Conservation (phyloP, 2,329 filamentous ascomycete species). For the Aspergillus bombycis region DNA sequence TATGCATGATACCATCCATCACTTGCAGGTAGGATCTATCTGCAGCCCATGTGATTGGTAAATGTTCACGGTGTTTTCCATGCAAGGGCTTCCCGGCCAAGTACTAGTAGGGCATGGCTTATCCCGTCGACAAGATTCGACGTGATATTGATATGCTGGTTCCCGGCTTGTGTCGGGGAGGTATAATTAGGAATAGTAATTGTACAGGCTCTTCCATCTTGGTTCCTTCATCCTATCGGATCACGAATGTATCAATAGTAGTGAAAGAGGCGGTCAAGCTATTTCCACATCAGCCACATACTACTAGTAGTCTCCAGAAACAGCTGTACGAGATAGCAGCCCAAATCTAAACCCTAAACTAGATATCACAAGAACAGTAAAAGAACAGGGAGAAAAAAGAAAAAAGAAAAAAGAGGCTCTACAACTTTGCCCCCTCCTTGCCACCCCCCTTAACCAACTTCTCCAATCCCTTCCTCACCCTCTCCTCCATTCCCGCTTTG, state of each 20-base stretch:
- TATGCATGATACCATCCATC: neutral
- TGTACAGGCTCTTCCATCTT: neutral
- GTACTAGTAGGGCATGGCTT: neutral
- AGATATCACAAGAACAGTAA: neutral
- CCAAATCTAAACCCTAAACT: neutral
- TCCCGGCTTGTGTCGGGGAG: neutral
- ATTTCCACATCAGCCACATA: neutral
- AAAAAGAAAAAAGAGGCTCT: conserved; percentile 4
- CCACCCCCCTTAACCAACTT: conserved; percentile 47
- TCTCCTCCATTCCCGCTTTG: conserved; percentile 54
- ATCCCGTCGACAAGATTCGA: neutral
- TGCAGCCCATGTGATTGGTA: neutral
- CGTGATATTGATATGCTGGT: neutral
- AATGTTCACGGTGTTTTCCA: neutral
- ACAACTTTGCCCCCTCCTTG: conserved; percentile 32
- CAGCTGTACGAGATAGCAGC: neutral
- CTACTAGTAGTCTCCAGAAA: neutral
- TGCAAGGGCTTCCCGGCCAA: neutral
- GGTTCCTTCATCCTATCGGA: neutral
- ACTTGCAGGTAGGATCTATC: neutral
- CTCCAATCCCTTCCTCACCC: conserved; percentile 57
- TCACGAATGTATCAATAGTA: neutral
- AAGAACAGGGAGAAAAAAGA: neutral
- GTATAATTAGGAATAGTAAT: neutral
- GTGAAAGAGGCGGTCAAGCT: neutral